Evolutionary conservation across 2,329 filamentous ascomycete species (phyloP), one percentile per base, ranked within the genome.

Genomic region (Cryphonectria radicalis): DNA sequence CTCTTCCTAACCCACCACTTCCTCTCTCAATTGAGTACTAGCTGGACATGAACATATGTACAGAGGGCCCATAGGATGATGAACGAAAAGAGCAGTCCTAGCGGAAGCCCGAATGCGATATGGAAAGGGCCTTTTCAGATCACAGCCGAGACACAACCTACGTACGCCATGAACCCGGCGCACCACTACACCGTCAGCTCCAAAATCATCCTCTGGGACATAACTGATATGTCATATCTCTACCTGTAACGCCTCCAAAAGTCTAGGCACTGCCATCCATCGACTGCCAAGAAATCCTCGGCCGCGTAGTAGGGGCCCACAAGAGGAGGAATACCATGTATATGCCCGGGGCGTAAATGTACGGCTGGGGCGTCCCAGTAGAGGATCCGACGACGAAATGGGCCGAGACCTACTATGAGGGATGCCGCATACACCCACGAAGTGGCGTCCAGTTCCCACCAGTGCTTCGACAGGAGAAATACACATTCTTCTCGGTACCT

Each of bases 391-490:
- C 63, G 19, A 73, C 62, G n/a, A 71, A 73, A 37, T 32, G 69
- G 66, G 22, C 66, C 59, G 17, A 70, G 66, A 19, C 66, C 68
- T 4, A 40, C 55, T 35, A 70, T 14, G 3, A 72, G 68, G 8
- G 65, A 60, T 14, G 65, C 60, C 5, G 60, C 57, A 22, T 72
- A 72, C 4, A 72, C 67, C 71, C 71, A 72, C 65, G 71, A 72
- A 2, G 68, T 72, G 59, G 68, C 68, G 28, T 70, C 71, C 13
- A 72, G 65, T 60, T 72, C 71, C 71, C 68, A 72, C n/a, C 46
- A 55, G 28, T 53, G 64, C 10, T n/a, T 60, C 63, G 67, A 70
- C 19, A 72, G 37, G 19, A 72, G 59, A 37, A 68, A 68, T 19
- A 68, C 70, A n/a, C 70, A 72, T 32, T 67, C 42, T 8, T 65